Evolutionary conservation across 2,329 filamentous ascomycete species (phyloP).

Genomic region (Colletotrichum sp.): DNA sequence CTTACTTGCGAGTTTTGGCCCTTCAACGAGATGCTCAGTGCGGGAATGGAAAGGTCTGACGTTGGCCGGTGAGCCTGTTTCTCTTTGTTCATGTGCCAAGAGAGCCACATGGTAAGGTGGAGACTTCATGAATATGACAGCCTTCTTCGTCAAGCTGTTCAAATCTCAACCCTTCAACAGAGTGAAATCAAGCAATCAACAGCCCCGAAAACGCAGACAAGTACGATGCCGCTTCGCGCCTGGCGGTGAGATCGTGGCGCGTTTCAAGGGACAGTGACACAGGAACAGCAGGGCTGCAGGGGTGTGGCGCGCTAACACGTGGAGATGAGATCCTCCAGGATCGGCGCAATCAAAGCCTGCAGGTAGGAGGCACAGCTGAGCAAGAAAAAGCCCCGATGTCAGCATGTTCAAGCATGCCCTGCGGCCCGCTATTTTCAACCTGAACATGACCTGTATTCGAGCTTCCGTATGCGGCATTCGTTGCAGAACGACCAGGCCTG

Average conservation of each 20-base stretch:
- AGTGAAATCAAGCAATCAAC: not conserved
- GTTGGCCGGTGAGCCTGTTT: not conserved
- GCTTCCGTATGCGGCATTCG: not conserved
- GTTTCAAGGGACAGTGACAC: not conserved
- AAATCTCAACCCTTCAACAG: not conserved
- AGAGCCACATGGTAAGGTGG: not conserved
- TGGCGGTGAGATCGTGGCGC: not conserved
- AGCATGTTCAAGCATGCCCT: not conserved
- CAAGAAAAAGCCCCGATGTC: not conserved
- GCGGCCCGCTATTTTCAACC: not conserved
- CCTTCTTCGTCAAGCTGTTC: not conserved
- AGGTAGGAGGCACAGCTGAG: not conserved
- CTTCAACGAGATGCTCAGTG: not conserved
- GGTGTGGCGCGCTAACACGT: not conserved
- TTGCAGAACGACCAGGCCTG: not conserved
- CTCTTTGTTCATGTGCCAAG: not conserved
- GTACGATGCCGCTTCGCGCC: not conserved
- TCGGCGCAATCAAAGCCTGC: not conserved
- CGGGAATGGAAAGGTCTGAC: not conserved
- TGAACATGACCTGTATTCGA: not conserved
- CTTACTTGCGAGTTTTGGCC: not conserved
- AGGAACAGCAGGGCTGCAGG: not conserved
- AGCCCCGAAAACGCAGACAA: not conserved
- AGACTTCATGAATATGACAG: not conserved
- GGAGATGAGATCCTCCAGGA: not conserved